Evolutionary conservation across 352 stramenopile genomes (phyloP), one percentile per base, ranked within the genome.

Genomic region (Globisporangium irregulare): DNA sequence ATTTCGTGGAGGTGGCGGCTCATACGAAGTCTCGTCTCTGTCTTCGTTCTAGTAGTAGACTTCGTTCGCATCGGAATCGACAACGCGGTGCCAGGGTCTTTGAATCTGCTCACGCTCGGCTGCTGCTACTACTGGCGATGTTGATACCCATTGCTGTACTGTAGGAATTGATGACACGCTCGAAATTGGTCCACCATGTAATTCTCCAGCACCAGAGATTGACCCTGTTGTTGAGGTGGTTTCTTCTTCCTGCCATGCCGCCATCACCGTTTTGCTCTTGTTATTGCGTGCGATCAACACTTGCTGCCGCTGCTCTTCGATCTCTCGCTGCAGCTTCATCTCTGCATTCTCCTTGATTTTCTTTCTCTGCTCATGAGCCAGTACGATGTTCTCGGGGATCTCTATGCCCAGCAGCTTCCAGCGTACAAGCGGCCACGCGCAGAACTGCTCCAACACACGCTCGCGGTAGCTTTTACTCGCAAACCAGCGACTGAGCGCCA

Each of bases 321-420:
- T 67, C 58, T 64, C 73, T 51, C 43, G 58, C 25, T 62, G 69
- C 59, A 58, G 64, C 18, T 55, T 18, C 20, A 56, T 25, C 25
- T 71, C 68, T 38, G 59, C 62, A 38, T 73, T 70, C n/a, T 62
- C 5, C 5, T 57, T 57, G 53, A 54, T 51, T 48, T 43, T 56
- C 32, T 64, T 62, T 22, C 77, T 70, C 4, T 75, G 59, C 25
- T 79, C 69, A 3, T 75, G 60, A 41, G 73, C 69, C 3, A 71
- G 68, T 14, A 74, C 59, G 5, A 91, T 57, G 32, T 66, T 77
- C 25, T 63, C 55, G 4, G 82, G 82, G 27, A 81, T 50, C n/a
- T 68, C 66, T 7, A 86, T 65, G 3, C 80, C 84, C 10, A 91
- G 75, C 12, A 91, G 53, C 43, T 84, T 88, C 82, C 82, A 91